phyloP scores from a whole-genome alignment of 805 yeast genomes.

The Candida maesae region DNA sequence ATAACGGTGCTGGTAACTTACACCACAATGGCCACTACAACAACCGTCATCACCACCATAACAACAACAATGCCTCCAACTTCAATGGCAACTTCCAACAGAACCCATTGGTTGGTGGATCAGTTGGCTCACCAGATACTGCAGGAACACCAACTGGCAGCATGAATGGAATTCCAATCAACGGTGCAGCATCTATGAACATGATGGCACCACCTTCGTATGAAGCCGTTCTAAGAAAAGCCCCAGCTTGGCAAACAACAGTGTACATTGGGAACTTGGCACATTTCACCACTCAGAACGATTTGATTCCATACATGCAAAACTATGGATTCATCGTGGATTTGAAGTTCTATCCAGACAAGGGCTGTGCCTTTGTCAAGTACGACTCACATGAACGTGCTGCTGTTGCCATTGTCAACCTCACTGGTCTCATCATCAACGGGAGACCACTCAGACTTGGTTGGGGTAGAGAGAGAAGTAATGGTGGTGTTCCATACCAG shows the following conservation, averaged over 20 bases:
- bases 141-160: conserved; percentile 2
- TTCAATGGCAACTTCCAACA: conserved; percentile 6
- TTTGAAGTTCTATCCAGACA: conserved; percentile 73
- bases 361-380: conserved; percentile 85
- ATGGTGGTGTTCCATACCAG: conserved; percentile 13
- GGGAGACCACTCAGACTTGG: conserved; percentile 81
- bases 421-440: conserved; percentile 64
- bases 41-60: conserved; percentile 14
- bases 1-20: conserved; percentile 18
- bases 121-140: background rate
- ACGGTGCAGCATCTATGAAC: conserved; percentile 6
- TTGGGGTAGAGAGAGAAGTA: conserved; percentile 70
- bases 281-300: conserved; percentile 68
- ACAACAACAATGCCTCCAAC: conserved; percentile 6
- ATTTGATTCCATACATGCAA: conserved; percentile 68
- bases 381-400: conserved; percentile 87
- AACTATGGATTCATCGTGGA: conserved; percentile 81
- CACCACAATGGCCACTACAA: conserved; percentile 31
- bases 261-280: conserved; percentile 86
- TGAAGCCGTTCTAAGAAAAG: conserved; percentile 68
- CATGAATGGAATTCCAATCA: conserved; percentile 3
- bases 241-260: conserved; percentile 82
- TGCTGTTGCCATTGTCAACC: conserved; percentile 79
- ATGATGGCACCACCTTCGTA: conserved; percentile 49
- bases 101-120: background rate